Evolutionary conservation across 2,329 filamentous ascomycete species (phyloP).

Genomic region (Hypoxylon sp.): DNA sequence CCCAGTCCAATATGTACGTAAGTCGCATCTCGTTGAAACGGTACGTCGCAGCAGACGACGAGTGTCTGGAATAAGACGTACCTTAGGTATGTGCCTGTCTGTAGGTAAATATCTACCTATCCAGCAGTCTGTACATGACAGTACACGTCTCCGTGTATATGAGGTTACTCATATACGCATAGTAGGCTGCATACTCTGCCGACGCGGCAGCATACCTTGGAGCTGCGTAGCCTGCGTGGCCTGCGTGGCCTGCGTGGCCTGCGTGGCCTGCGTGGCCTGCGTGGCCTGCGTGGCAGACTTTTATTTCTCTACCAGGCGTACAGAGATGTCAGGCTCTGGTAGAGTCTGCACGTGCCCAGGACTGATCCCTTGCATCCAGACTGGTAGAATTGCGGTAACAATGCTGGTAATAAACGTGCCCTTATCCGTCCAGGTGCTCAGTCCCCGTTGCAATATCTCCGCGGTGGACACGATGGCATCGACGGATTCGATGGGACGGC

Average conservation of each 20-base stretch:
- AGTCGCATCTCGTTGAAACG: constrained; percentile 6
- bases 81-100: neutral
- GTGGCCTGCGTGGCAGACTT: no score
- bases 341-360: constrained; percentile 13
- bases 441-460: constrained; percentile 15
- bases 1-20: no score
- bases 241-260: no score
- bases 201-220: no score
- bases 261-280: no score
- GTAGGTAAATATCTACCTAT: no score
- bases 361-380: constrained; percentile 23
- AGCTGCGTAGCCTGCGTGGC: no score
- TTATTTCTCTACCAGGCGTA: no score
- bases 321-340: no score
- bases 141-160: constrained; percentile 21
- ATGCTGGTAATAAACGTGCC: constrained; percentile 14
- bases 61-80: no score
- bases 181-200: constrained; percentile 1
- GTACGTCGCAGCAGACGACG: neutral
- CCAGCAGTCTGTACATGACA: constrained; percentile 14
- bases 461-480: constrained; percentile 3
- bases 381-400: constrained; percentile 22
- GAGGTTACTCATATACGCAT: neutral
- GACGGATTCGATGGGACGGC: no score
- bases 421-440: constrained; percentile 24